A percentile compares a stretch with the other conserved stretches of the same genome.
Conservation (phyloP, 306 rosid species). For the Senna tora region DNA sequence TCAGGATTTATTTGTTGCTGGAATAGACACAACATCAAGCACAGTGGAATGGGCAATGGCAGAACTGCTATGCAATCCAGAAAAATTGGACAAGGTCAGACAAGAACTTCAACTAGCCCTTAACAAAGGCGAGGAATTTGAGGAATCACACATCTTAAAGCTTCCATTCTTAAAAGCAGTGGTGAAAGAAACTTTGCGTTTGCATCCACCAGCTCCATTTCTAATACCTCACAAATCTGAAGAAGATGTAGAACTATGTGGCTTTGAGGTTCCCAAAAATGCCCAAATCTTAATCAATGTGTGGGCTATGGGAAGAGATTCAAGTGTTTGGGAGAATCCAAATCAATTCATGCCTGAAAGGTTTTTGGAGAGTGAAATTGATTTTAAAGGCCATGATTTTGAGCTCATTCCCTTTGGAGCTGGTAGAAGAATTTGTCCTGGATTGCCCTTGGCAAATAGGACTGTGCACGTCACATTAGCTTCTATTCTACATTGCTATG, state of each 20-base stretch:
- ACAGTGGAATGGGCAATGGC: not conserved
- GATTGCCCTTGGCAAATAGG: constrained; percentile 29
- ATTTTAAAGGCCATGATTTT: constrained; percentile 9
- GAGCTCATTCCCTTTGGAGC: constrained; percentile 7
- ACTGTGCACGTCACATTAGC: not conserved
- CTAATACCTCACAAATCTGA: constrained; percentile 29
- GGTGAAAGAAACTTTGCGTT: too few species aligned
- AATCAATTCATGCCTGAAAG: too few species aligned
- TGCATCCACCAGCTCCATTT: constrained; percentile 33
- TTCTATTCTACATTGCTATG: not conserved
- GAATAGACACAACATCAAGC: constrained; percentile 36
- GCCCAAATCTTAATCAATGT: constrained; percentile 27
- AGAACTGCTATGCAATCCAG: constrained; percentile 32
- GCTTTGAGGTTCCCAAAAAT: constrained; percentile 27
- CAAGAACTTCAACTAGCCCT: constrained; percentile 14
- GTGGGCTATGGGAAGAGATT: too few species aligned
- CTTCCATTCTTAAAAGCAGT: too few species aligned
- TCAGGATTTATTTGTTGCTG: constrained; percentile 38
- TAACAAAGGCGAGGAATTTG: not conserved
- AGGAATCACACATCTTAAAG: constrained; percentile 22
- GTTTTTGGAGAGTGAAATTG: too few species aligned
- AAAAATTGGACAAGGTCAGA: constrained; percentile 7
- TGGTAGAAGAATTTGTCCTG: constrained; percentile 34
- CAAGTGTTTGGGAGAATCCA: too few species aligned
- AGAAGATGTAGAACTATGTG: constrained; percentile 17